phyloP scores from a whole-genome alignment of 2,329 filamentous ascomycete species.

The Diaporthe batatas region DNA sequence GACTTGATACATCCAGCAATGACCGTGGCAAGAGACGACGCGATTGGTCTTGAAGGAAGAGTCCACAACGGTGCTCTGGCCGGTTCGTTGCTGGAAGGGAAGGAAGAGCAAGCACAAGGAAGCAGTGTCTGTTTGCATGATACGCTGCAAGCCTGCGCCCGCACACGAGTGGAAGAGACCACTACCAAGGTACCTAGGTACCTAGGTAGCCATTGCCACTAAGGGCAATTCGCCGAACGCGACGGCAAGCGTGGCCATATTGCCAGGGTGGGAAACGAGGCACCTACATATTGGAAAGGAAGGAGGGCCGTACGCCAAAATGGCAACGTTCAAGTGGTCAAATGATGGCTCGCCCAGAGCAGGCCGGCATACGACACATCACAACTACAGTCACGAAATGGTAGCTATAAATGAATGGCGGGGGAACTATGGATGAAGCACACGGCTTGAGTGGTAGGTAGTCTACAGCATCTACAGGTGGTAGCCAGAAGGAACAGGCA shows the following conservation, averaged over 20 bases:
- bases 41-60: neutral
- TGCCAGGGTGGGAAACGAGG: neutral
- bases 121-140: neutral
- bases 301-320: neutral
- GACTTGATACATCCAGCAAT: neutral
- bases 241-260: neutral
- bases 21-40: neutral
- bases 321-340: neutral
- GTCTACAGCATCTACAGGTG: slow-evolving; percentile 20
- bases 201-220: neutral
- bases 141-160: neutral
- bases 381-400: neutral
- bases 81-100: neutral
- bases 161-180: neutral
- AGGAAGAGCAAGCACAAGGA: neutral
- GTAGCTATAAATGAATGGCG: neutral
- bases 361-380: neutral
- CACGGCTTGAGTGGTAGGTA: neutral
- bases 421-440: neutral
- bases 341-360: neutral
- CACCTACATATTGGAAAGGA: neutral
- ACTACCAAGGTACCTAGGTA: no score
- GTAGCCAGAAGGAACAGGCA: slow-evolving; percentile 27
- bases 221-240: neutral
- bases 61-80: neutral